Conservation (phyloP, 305 asterid species). For the Ilex paraguariensis region DNA sequence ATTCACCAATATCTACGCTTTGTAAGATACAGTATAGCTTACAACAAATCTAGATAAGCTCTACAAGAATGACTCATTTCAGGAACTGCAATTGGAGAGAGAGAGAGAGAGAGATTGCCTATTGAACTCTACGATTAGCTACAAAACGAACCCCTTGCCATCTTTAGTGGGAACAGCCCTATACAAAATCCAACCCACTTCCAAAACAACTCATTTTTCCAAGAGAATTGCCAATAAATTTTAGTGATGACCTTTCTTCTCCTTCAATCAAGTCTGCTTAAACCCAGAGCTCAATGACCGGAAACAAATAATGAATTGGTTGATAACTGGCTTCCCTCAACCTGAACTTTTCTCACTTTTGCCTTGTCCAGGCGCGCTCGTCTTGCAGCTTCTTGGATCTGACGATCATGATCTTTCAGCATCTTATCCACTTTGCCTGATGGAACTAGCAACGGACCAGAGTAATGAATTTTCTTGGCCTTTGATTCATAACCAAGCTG, state of each 20-base stretch:
- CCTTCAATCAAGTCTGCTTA: slow-evolving; percentile 10
- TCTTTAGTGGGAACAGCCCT: slow-evolving; percentile 30
- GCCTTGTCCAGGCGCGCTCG: slow-evolving; percentile 84
- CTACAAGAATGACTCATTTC: slow-evolving; percentile 14
- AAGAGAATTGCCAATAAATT: slow-evolving; percentile 13
- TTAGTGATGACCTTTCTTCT: slow-evolving; percentile 13
- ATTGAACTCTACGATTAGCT: slow-evolving; percentile 26
- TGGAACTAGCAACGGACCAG: slow-evolving; percentile 81
- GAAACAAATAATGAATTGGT: slow-evolving; percentile 58
- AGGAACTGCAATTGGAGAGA: slow-evolving; percentile 14
- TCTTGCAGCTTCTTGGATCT: slow-evolving; percentile 83
- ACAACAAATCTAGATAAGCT: slow-evolving; percentile 3
- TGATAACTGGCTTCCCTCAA: slow-evolving; percentile 44
- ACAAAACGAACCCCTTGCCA: slow-evolving; percentile 19
- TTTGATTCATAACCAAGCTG: slow-evolving; percentile 79
- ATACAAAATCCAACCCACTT: slow-evolving; percentile 30
- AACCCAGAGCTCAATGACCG: slow-evolving; percentile 46
- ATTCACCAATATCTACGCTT: too few relatives aligned
- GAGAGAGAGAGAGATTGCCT: slow-evolving; percentile 23
- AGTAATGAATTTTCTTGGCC: slow-evolving; percentile 83
- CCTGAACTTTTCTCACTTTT: slow-evolving; percentile 57
- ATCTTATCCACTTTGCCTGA: slow-evolving; percentile 84
- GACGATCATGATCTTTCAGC: slow-evolving; percentile 87
- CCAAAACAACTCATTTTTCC: slow-evolving; percentile 18
- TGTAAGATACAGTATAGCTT: too few relatives aligned